Evolutionary conservation across 2,329 filamentous ascomycete genomes (phyloP).

Genomic region (Cordyceps cicadae): DNA sequence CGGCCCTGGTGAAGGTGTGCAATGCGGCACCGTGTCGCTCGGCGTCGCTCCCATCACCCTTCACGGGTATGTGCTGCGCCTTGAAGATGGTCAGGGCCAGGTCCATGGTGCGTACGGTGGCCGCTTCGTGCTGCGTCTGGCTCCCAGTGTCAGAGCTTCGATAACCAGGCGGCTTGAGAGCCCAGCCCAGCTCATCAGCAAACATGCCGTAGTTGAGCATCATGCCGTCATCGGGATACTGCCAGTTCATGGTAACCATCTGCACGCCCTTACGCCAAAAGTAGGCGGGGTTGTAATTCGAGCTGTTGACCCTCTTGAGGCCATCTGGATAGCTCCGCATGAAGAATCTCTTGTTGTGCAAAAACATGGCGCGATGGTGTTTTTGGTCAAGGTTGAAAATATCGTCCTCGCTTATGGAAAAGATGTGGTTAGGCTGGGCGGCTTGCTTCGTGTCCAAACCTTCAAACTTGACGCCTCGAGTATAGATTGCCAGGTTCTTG

Average conservation of each 20-base stretch:
- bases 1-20: constrained; percentile 67
- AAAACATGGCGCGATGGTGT: constrained; percentile 66
- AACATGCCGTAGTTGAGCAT: constrained; percentile 99
- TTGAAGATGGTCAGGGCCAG: constrained; percentile 67
- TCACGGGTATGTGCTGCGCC: constrained; percentile 56
- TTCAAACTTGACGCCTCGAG: constrained; percentile 73
- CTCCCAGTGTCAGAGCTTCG: constrained; percentile 39
- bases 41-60: constrained; percentile 21
- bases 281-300: constrained; percentile 87
- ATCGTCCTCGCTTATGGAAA: constrained; percentile 77
- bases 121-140: constrained; percentile 35
- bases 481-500: constrained; percentile 73
- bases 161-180: constrained; percentile 73
- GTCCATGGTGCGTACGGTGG: constrained; percentile 48
- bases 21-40: constrained; percentile 33
- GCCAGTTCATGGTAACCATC: constrained; percentile 98
- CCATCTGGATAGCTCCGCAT: constrained; percentile 86
- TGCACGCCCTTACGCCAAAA: constrained; percentile 94
- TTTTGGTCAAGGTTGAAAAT: constrained; percentile 54
- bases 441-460: constrained; percentile 58
- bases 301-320: constrained; percentile 65
- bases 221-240: constrained; percentile 86
- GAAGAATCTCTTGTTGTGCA: constrained; percentile 78
- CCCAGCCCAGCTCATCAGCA: constrained; percentile 73
- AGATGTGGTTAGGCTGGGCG: constrained; percentile 60